Conservation (phyloP, 1,139 yeast species). For the Sugiyamaella neomexicana region DNA sequence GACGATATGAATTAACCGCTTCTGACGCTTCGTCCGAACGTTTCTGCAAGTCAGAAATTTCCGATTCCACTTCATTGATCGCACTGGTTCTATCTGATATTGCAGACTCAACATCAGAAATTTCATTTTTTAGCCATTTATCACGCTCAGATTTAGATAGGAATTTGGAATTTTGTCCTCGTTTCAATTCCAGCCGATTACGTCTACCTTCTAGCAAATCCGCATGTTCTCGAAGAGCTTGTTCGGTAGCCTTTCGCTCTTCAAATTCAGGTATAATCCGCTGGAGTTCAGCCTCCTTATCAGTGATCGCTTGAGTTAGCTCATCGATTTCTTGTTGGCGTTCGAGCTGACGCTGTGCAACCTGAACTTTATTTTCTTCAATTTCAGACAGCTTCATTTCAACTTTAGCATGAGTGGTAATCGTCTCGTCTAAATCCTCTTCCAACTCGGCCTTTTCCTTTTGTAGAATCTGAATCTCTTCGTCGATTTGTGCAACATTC, state of each 20-base stretch:
- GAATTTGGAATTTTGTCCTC: conserved; percentile 68
- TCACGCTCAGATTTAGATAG: conserved; percentile 60
- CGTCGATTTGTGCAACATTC: conserved; percentile 47
- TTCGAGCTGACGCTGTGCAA: conserved; percentile 17
- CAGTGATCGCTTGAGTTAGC: conserved; percentile 19
- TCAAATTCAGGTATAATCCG: conserved; percentile 10
- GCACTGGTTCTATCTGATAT: conserved; percentile 36
- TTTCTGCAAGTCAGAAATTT: conserved; percentile 31
- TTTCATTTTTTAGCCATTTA: conserved; percentile 59
- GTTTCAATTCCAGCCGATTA: conserved; percentile 68
- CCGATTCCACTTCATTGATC: conserved; percentile 22
- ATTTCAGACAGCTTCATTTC: conserved; percentile 36
- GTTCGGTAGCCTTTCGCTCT: conserved; percentile 6
- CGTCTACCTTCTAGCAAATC: conserved; percentile 53
- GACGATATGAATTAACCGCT: conserved; percentile 31
- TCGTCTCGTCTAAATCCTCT: conserved; percentile 48
- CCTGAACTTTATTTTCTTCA: conserved; percentile 25
- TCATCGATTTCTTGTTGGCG: conserved; percentile 24
- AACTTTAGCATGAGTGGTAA: conserved; percentile 40
- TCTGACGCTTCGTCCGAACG: conserved; percentile 22
- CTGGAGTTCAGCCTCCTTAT: conserved; percentile 31
- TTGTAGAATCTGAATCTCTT: conserved; percentile 40
- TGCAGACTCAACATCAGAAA: conserved; percentile 43
- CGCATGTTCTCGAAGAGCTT: conserved; percentile 13
- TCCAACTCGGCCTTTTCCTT: conserved; percentile 51